These are phyloP conservation scores for Coniochaeta sp. DNA, from an alignment of 2,329 filamentous ascomycete genomes.

Conservation along the genomic window DNA sequence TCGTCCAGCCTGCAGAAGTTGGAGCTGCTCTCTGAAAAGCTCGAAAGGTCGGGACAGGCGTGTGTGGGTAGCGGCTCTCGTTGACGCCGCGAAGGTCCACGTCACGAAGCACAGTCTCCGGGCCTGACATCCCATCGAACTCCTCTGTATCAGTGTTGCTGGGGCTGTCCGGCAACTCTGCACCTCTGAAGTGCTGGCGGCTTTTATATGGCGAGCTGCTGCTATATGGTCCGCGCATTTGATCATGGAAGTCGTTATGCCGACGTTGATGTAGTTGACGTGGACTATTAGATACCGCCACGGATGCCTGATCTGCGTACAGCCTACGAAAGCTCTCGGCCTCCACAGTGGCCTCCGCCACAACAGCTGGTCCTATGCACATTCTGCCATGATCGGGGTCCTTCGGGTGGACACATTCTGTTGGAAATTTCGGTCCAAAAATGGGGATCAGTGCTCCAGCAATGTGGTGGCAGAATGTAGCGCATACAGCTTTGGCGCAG, in stretches of 20 bases:
- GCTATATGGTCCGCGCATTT: conserved; percentile 2
- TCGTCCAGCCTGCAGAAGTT: conserved; percentile 17
- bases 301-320: conserved; percentile 16
- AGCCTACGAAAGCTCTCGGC: conserved; percentile 33
- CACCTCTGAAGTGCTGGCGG: conserved; percentile 21
- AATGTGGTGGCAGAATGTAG: conserved; percentile 83
- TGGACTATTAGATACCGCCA: neutral
- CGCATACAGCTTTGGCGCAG: conserved; percentile 78
- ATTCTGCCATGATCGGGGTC: conserved; percentile 59
- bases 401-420: conserved; percentile 59
- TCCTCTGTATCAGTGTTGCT: conserved; percentile 37
- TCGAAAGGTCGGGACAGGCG: neutral
- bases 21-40: neutral
- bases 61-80: neutral
- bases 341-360: conserved; percentile 43
- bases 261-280: conserved; percentile 4
- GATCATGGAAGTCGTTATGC: conserved; percentile 7
- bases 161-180: conserved; percentile 18
- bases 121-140: conserved; percentile 22
- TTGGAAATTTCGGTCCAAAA: conserved; percentile 77
- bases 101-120: conserved; percentile 9
- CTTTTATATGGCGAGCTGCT: conserved; percentile 10
- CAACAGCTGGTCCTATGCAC: conserved; percentile 53
- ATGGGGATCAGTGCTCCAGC: conserved; percentile 81
- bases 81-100: neutral